A percentile compares a stretch with the other conserved stretches of the same genome.
phyloP scores from a whole-genome alignment of 1,284 basidiomycete genomes.

The Marasmius oreades region DNA sequence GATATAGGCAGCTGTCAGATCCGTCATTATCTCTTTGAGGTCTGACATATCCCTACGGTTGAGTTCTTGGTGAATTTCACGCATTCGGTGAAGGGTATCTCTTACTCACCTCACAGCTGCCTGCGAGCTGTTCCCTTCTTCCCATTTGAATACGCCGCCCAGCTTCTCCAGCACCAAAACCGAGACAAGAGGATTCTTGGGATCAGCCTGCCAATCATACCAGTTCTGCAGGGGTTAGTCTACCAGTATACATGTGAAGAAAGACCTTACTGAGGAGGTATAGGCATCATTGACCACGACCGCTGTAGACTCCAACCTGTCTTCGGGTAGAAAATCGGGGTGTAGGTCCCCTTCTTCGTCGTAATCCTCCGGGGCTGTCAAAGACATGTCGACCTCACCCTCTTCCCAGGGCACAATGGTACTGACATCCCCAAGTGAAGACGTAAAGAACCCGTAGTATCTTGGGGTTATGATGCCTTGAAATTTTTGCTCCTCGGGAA shows the following conservation, averaged over 20 bases:
- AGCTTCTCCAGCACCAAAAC: neutral
- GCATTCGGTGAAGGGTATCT: too few relatives aligned
- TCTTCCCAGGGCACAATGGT: neutral
- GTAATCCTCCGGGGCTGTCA: neutral
- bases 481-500: neutral
- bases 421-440: neutral
- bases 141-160: neutral
- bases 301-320: neutral
- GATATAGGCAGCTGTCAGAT: neutral
- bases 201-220: neutral
- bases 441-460: neutral
- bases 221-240: neutral
- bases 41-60: neutral
- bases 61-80: too few relatives aligned
- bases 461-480: neutral
- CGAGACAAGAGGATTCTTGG: neutral
- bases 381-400: neutral
- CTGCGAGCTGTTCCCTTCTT: neutral
- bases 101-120: neutral
- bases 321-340: neutral
- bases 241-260: neutral
- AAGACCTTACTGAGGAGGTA: neutral
- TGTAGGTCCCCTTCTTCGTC: neutral
- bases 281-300: neutral
- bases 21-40: neutral